These are phyloP conservation scores for Neoscytalidium dimidiatum DNA, from an alignment of 2,329 filamentous ascomycete species.

Conservation along the genomic window DNA sequence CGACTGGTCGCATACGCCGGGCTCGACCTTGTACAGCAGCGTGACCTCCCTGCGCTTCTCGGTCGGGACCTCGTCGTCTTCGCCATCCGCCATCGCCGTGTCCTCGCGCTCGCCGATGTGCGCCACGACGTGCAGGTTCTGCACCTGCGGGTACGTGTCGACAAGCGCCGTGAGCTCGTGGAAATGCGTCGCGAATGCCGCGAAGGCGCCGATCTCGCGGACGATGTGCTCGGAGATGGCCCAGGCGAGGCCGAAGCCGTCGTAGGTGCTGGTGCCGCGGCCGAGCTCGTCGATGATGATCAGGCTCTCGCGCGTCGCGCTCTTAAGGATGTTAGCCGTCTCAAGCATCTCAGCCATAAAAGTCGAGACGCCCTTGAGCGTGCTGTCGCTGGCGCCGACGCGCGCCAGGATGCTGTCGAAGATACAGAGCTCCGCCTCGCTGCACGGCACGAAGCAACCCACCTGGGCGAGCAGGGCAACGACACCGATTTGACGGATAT, in stretches of 20 bases:
- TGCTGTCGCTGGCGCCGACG: slow-evolving; percentile 92
- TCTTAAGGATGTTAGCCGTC: slow-evolving; percentile 97
- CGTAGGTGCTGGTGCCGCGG: slow-evolving; percentile 95
- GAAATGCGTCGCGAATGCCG: slow-evolving; percentile 97
- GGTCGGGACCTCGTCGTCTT: slow-evolving; percentile 37
- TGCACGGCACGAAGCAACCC: slow-evolving; percentile 92
- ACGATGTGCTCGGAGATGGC: slow-evolving; percentile 98
- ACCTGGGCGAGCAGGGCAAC: slow-evolving; percentile 97
- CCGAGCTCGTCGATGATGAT: slow-evolving; percentile 99
- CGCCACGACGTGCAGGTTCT: slow-evolving; percentile 93
- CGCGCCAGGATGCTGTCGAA: slow-evolving; percentile 97
- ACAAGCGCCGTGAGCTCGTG: slow-evolving; percentile 93
- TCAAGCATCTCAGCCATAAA: slow-evolving; percentile 99
- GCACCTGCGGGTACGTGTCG: slow-evolving; percentile 82
- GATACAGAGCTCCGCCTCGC: slow-evolving; percentile 86
- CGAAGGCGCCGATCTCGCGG: slow-evolving; percentile 89
- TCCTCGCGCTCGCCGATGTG: slow-evolving; percentile 67
- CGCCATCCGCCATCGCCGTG: slow-evolving; percentile 41
- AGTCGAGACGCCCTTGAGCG: slow-evolving; percentile 95
- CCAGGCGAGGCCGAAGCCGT: slow-evolving; percentile 98
- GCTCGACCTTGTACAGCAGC: slow-evolving; percentile 93
- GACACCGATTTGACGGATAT: slow-evolving; percentile 95
- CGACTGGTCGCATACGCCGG: slow-evolving; percentile 92
- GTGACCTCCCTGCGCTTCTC: slow-evolving; percentile 72
- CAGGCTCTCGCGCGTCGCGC: slow-evolving; percentile 88